Percentiles rank a stretch among this genome's conserved stretches.
These are phyloP conservation scores for Cladorrhinum sp. DNA, from an alignment of 2,329 filamentous ascomycete species.

Conservation along the genomic window DNA sequence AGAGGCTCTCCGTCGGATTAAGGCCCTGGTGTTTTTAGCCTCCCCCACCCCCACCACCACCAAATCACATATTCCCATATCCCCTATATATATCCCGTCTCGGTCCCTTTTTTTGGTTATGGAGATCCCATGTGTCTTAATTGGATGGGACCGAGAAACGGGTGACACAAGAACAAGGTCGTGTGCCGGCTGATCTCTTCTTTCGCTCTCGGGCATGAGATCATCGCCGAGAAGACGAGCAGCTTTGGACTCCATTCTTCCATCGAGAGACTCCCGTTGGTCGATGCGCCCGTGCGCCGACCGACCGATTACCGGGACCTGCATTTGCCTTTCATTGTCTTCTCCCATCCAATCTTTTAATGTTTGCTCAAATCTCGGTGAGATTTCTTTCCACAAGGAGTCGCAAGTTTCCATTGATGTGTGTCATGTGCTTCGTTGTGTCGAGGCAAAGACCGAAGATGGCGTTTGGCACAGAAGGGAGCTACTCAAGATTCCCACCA, in stretches of 20 bases:
- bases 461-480: no score
- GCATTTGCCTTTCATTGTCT: not conserved
- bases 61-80: not conserved
- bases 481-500: not conserved
- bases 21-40: no score
- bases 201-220: constrained; percentile 3
- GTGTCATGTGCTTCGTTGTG: not conserved
- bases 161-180: not conserved
- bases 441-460: not conserved
- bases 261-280: not conserved
- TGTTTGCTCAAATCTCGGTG: no score
- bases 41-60: not conserved
- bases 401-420: no score
- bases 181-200: not conserved
- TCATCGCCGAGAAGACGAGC: not conserved
- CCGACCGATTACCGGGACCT: not conserved
- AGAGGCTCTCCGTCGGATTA: not conserved
- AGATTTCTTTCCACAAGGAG: not conserved
- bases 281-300: not conserved
- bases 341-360: not conserved
- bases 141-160: not conserved
- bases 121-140: not conserved
- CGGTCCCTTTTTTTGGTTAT: not conserved
- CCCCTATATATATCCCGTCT: not conserved
- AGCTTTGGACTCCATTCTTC: not conserved